Evolutionary conservation across 345 rosid genomes (phyloP), one percentile per base, ranked within the genome.

Genomic region (Eutrema japonicum): DNA sequence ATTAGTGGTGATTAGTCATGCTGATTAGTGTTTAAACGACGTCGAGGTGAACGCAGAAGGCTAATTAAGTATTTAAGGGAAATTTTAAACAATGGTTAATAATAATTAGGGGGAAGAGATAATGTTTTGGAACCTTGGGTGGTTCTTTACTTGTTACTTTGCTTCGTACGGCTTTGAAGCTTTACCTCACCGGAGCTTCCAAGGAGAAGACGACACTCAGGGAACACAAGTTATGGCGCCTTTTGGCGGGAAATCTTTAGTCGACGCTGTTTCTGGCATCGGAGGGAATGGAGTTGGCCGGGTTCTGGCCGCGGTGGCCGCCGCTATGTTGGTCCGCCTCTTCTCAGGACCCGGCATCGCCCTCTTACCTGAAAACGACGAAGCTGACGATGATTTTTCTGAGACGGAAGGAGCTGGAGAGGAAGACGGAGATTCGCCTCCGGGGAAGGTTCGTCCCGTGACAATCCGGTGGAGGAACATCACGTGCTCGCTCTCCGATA

Each of bases 291-390:
- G 93, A 18, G 63, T 86, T 14, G 92, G 93, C 62, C 90, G 81
- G 77, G 32, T 83, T 38, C 75, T 95, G 50, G 90, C 87, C 1
- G 96, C 96, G 7, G 86, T 88, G 47, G 90, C 96, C 10, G 96
- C 89, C 13, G 89, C 97, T 71, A 71, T 92, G 68, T 79, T 95
- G 64, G 29, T 91, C 75, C 93, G 96, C 9, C 68, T 92, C 66
- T 84, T 95, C 70, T 85, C 96, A 42, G 92, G 92, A 5, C 95
- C 96, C 26, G 90, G 95, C 10, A 92, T 93, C 48, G 89, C 86
- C 8, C 78, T 85, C 22, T 53, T 61, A n/a, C 84, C 90, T 14
- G 96, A 80, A 47, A 77, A 86, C 59, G 89, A 81, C 41, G 89
- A 81, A 37, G 38, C 41, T 22, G 78, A 51, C 13, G 75, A 78